Evolutionary conservation across 1,284 basidiomycete species (phyloP).

Genomic region (Ustilago loliicola): DNA sequence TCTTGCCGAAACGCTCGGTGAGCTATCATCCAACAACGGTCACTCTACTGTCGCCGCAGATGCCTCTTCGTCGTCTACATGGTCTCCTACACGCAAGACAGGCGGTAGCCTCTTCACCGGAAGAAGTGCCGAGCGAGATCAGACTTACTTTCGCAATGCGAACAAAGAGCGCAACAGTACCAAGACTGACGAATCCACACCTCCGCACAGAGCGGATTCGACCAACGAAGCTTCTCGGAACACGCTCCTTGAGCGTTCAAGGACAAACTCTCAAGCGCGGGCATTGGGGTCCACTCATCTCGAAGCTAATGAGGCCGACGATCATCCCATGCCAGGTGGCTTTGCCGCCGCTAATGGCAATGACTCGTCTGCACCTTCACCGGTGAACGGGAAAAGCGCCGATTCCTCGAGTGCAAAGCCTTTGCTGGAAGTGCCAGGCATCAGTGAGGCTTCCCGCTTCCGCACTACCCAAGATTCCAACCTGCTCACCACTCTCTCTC

Average conservation of each 20-base stretch:
- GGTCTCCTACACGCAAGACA: slow-evolving; percentile 15
- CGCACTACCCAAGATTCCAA: slow-evolving; percentile 29
- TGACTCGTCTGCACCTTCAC: not conserved
- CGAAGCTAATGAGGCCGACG: not conserved
- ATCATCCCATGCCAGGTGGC: slow-evolving; percentile 35
- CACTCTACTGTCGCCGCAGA: slow-evolving; percentile 1
- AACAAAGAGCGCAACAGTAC: slow-evolving; percentile 35
- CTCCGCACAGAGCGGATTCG: not conserved
- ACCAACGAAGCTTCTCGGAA: slow-evolving; percentile 1
- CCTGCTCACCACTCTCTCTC: slow-evolving; percentile 53
- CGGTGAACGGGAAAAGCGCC: not conserved
- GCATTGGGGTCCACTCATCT: not conserved
- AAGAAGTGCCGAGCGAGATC: slow-evolving; percentile 53
- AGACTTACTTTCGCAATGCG: slow-evolving; percentile 54
- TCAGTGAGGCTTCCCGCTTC: slow-evolving; percentile 10
- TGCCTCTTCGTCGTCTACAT: slow-evolving; percentile 15
- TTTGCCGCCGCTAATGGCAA: slow-evolving; percentile 12
- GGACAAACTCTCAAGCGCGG: not conserved
- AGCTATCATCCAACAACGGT: slow-evolving; percentile 23
- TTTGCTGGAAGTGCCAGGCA: slow-evolving; percentile 14
- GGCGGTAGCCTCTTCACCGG: slow-evolving; percentile 51
- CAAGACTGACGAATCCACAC: slow-evolving; percentile 7
- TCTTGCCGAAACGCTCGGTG: slow-evolving; percentile 47
- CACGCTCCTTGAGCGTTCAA: not conserved
- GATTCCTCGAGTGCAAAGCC: not conserved